Evolutionary conservation across 257 asterid species (phyloP).

Genomic region (Nicotiana sylvestris): DNA sequence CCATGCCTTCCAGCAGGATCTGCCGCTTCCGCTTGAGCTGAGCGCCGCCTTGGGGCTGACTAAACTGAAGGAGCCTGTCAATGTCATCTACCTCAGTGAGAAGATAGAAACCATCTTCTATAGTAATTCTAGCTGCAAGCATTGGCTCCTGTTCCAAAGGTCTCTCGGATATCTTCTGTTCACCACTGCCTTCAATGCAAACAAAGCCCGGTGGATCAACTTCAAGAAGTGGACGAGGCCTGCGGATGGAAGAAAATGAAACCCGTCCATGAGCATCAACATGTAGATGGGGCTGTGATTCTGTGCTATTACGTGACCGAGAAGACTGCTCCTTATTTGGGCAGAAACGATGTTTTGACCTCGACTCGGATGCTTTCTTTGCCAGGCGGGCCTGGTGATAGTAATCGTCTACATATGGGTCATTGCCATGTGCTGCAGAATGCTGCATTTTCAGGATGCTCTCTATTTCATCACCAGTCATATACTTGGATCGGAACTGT

Average conservation of each 20-base stretch:
- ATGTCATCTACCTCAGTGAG: conserved; percentile 33
- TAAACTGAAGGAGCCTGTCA: conserved; percentile 27
- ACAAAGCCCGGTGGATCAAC: conserved; percentile 23
- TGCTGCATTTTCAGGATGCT: conserved; percentile 28
- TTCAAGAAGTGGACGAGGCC: conserved; percentile 33
- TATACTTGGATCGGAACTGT: conserved; percentile 29
- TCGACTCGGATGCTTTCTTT: conserved; percentile 18
- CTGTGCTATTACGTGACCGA: conserved; percentile 19
- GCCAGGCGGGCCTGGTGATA: conserved; percentile 31
- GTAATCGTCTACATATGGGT: conserved; percentile 31
- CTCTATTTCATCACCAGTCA: conserved; percentile 32
- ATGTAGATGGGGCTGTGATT: conserved; percentile 27
- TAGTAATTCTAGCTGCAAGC: conserved; percentile 31
- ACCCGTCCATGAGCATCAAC: conserved; percentile 32
- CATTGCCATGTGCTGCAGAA: conserved; percentile 28
- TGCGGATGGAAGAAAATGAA: conserved; percentile 30
- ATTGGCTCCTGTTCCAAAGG: conserved; percentile 32
- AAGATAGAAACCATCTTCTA: conserved; percentile 31
- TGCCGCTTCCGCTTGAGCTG: conserved; percentile 40
- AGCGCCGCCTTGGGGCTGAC: conserved; percentile 29
- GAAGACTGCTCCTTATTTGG: conserved; percentile 25
- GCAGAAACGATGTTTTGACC: conserved; percentile 21
- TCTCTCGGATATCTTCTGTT: conserved; percentile 18
- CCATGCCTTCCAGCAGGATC: conserved; percentile 47
- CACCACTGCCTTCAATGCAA: conserved; percentile 14